These are phyloP conservation scores for Fusarium guadeloupense DNA, from an alignment of 2,329 filamentous ascomycete species.

Conservation along the genomic window DNA sequence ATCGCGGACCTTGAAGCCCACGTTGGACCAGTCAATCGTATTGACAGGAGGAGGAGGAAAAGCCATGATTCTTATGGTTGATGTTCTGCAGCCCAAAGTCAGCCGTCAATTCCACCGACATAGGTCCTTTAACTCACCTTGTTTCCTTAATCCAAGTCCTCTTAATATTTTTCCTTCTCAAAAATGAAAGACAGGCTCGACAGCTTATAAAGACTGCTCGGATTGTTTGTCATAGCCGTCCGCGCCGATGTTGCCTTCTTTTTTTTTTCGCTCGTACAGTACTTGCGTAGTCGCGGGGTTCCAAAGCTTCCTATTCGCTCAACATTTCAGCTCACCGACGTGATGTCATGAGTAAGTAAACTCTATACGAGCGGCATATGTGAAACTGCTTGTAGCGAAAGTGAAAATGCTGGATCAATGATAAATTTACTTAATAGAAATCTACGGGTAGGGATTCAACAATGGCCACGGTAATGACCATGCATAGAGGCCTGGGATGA, in stretches of 20 bases:
- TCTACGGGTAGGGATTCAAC: too few species aligned
- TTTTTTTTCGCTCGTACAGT: neutral
- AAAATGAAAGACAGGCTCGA: neutral
- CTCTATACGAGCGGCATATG: too few species aligned
- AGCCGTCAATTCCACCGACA: neutral
- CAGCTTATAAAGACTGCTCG: neutral
- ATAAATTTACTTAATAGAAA: too few species aligned
- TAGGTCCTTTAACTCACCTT: slow-evolving; percentile 8
- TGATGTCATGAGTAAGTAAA: slow-evolving; percentile 34
- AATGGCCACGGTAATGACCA: too few species aligned
- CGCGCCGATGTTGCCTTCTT: slow-evolving; percentile 38
- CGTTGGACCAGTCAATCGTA: slow-evolving; percentile 91
- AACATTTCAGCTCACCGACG: neutral
- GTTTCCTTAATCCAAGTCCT: neutral
- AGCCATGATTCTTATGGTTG: slow-evolving; percentile 23
- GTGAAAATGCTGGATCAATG: too few species aligned
- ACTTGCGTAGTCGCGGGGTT: slow-evolving; percentile 28
- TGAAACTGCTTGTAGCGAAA: too few species aligned
- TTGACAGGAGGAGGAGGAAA: slow-evolving; percentile 83
- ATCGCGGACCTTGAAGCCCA: slow-evolving; percentile 93
- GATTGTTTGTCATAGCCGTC: neutral
- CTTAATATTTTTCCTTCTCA: neutral
- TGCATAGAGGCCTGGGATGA: too few species aligned
- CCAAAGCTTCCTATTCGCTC: slow-evolving; percentile 27
- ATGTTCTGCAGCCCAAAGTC: slow-evolving; percentile 4